Evolutionary conservation across 495 filamentous ascomycete genomes (phyloP), one percentile per base, ranked within the genome.

Genomic region (Tuber microsphaerosporum): DNA sequence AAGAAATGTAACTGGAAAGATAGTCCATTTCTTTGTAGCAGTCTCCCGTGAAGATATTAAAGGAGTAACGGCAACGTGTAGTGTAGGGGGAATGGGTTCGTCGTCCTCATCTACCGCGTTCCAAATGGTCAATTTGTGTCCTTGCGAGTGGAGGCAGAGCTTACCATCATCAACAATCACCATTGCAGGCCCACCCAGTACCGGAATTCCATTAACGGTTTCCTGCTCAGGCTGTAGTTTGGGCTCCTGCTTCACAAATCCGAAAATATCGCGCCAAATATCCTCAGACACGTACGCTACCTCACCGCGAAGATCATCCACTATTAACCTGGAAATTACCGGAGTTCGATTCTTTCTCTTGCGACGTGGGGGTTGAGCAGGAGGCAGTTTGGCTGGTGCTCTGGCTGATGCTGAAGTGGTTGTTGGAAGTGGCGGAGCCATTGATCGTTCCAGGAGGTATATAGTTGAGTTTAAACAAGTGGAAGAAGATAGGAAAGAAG

Each of bases 221-320:
- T 81, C 84, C 56, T 79, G 76, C 26, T 75, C 70, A 0, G 77
- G 77, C 70, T 79, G 75, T 68, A 76, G 56, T 83, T 84, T 77
- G 83, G 82, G 74, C 65, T 75, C 77, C 74, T 84, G 81, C 65
- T 84, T 82, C 41, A 85, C 78, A 22, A 88, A 86, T 39, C 90
- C 92, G 81, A 97, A 97, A 68, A 97, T 87, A 82, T 96, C 91
- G 43, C 87, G 86, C 75, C 92, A 93, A 46, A 99, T 87, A 83
- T 97, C 92, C 79, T 94, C 91, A 26, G 94, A 96, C 71, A 99
- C 82, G 69, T 95, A 89, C 70, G 93, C 95, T 44, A 93, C 88
- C 77, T 96, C 93, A n/a, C 92, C 93, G 85, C 91, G 93, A 79
- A 97, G 86, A 84, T 94, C 91, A 81, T 92, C 90, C 81, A 97